Percentiles rank a stretch among this genome's conserved stretches.
Conservation (phyloP, 305 asterid genomes). For the Fraxinus angustifolia region DNA sequence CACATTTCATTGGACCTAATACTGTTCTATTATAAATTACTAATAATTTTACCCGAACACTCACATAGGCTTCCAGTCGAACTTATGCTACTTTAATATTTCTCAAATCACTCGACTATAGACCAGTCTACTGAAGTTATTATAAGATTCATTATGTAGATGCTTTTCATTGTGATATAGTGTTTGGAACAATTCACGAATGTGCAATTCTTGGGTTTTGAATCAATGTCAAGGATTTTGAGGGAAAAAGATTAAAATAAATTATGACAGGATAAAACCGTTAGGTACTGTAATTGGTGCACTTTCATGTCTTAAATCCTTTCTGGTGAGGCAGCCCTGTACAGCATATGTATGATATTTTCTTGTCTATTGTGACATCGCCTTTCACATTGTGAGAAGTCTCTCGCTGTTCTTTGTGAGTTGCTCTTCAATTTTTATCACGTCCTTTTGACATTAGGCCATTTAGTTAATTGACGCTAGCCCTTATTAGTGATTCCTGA, state of each 20-base stretch:
- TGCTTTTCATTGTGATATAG: neutral
- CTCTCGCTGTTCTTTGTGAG: neutral
- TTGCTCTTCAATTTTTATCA: neutral
- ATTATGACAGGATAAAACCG: neutral
- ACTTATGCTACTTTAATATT: neutral
- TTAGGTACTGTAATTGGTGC: neutral
- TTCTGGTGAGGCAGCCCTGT: neutral
- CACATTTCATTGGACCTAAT: neutral
- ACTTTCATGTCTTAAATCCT: neutral
- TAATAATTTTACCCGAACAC: neutral
- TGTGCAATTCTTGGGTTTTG: neutral
- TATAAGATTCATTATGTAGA: neutral
- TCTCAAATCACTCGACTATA: neutral
- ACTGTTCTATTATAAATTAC: neutral
- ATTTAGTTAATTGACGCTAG: neutral
- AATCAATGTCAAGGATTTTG: neutral
- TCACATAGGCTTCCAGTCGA: neutral
- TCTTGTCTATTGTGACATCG: neutral
- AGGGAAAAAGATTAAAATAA: neutral
- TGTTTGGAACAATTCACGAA: neutral
- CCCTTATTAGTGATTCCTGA: neutral
- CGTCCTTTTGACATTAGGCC: neutral
- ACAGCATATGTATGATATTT: neutral
- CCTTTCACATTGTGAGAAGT: neutral
- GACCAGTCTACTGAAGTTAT: neutral